Evolutionary conservation across 495 filamentous ascomycete species (phyloP), one percentile per base, ranked within the genome.

Genomic region (Xylaria castorea): DNA sequence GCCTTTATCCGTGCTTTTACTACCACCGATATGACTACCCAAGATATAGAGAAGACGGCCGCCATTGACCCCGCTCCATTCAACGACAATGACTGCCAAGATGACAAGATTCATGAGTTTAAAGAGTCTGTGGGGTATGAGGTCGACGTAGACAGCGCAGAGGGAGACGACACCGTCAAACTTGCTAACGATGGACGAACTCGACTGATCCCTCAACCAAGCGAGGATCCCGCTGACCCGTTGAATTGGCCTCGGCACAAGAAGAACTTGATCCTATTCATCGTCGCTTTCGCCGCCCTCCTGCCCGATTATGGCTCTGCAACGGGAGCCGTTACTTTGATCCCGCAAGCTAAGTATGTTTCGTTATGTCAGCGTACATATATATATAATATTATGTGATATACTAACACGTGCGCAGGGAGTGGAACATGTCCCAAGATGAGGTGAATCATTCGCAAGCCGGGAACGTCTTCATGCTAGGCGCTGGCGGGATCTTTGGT

Each of bases 131-230:
- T 80, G 46, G 82, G 81, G 32, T 83, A 84, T 70, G 73, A 82
- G 32, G 74, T 83, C 68, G 80, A 81, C 38, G 71, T 71, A 16
- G 77, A 71, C 12, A 68, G 68, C 44, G 51, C n/a, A 20, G 22
- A 60, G 51, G 72, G 68, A 27, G 64, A 71, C 63, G 77, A 77
- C 34, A 66, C 46, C 5, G 63, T 80, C 71, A 86, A 86, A 76
- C 76, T 81, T 30, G 79, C 84, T 27, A 72, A 69, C 48, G 84
- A 86, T 70, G 82, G 82, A 16, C 81, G 82, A 34, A 89, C 84
- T 0, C 80, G 89, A 46, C 81, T 91, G 11, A 89, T 90, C 57
- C 90, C 89, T 0, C 89, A 91, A 77, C 89, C 90, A 1, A 85
- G 81, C 67, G 80, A 82, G 61, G 85, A 89, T 66, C 82, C 84